Evolutionary conservation across 768 basidiomycete species (phyloP), one percentile per base, ranked within the genome.

Genomic region (Termitomyces sp.): DNA sequence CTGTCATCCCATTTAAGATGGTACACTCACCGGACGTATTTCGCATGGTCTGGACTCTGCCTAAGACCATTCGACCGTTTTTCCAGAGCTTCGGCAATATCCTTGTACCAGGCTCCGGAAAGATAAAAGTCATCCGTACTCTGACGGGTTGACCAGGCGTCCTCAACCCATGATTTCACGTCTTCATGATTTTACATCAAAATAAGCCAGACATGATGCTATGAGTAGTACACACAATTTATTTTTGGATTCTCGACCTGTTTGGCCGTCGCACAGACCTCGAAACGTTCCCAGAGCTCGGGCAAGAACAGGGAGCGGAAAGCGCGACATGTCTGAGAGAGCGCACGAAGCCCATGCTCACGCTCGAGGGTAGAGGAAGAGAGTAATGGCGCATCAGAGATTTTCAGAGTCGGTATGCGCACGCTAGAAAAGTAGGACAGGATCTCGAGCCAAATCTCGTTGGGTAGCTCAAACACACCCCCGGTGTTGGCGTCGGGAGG

Each of bases 311-410:
- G 52, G 2, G 55, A 42, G 11, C 76, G 67, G 49, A 74, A 71
- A 0, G 63, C 50, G 22, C 58, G 63, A 57, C 73, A 74, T 0
- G 75, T 74, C 58, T 77, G 77, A 0, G 77, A 76, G 7, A 77
- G 68, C 6, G 73, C 69, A 2, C 74, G 69, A 15, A 77, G 65
- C 12, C 61, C 64, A 35, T 73, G 67, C n/a, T 67, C 66, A 28
- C 74, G 71, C 35, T 67, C 68, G 32, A 70, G 67, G 60, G 70
- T 68, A 2, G 55, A 53, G 7, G 59, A 36, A 16, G 71, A 67
- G 13, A 70, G 65, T 8, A 68, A n/a, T 15, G 58, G 61, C 16
- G 42, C 35, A 55, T 59, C 39, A 24, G 61, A n/a, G 22, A 62
- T 40, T 7, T 50, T 53, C 24, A 57, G 59, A 12, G 66, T 66